Conservation (phyloP, 345 rosid genomes). For the Litchi chinensis region DNA sequence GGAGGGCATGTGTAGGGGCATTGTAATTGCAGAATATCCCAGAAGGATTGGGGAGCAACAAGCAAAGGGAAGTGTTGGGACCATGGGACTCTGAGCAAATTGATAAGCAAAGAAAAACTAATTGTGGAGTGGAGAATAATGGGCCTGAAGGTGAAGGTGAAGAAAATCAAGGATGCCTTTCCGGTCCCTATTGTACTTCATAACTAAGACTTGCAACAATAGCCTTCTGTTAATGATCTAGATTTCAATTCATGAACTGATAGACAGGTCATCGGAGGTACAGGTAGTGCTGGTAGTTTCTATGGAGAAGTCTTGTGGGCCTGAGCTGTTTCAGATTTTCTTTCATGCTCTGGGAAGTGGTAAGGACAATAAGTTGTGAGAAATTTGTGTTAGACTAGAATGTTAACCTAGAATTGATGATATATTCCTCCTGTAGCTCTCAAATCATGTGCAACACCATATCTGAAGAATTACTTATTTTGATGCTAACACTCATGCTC, state of each 20-base stretch:
- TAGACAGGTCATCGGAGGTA: neutral
- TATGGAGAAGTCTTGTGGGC: neutral
- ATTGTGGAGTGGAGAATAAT: neutral
- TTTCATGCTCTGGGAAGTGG: neutral
- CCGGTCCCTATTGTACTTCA: neutral
- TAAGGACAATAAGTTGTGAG: neutral
- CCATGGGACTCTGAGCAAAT: neutral
- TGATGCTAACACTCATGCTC: neutral
- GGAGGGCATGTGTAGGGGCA: neutral
- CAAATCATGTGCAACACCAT: neutral
- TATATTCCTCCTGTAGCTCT: neutral
- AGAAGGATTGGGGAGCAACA: neutral
- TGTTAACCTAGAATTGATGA: neutral
- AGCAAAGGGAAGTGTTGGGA: neutral
- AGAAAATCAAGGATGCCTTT: neutral
- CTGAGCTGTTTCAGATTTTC: slow-evolving; percentile 2
- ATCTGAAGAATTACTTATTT: neutral
- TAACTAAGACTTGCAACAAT: neutral
- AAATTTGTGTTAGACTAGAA: neutral
- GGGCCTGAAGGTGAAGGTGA: neutral
- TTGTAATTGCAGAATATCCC: neutral
- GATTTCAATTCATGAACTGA: neutral
- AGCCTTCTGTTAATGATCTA: neutral
- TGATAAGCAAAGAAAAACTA: neutral
- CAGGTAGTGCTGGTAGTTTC: neutral